Base-by-base conservation (phyloP, 2,329 filamentous ascomycete species). In the Lasiodiplodia citricola region DNA sequence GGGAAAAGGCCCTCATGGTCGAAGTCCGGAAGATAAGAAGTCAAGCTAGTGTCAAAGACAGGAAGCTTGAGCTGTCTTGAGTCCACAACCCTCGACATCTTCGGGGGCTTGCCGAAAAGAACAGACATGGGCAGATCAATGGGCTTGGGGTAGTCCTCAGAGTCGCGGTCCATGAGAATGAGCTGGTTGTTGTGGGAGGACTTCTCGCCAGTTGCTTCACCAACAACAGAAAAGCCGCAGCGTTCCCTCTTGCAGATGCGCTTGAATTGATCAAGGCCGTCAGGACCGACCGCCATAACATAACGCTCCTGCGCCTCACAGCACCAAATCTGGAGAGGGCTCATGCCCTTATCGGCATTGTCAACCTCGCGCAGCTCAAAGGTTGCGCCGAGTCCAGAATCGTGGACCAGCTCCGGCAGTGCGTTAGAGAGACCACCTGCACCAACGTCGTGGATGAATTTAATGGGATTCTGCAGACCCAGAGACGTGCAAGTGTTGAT, bases 301-400 rank as follows among this genome's bases (percentile, higher is more conserved):
- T 99, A 99, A 78, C 96, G 88, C 81, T 99, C 96, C 78, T 99
- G 96, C 0, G 96, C 93, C 79, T 98, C 95, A 74, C 95, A 97
- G 80, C 96, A 97, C 94, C 95, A 98, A 57, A 99, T 97, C 78
- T 98, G 93, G 69, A 99, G 87, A 23, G 96, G 96, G 75, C 93
- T 97, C 92, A 99, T 95, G 77, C 93, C 91, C 72, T 86, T 89
- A 80, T 98, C 96, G 2, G 93, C 92, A 78, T 89, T 97, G 78
- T 97, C 94, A 47, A 99, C 87, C 76, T 98, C 93, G 71, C 96
- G 90, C n/a, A 99, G 86, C 80, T 99, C 95, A 73, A 99, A 98
- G 56, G 89, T 91, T 63, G 94, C 96, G 68, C 96, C 96, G 66
- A 93, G 91, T 1, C 93, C 93, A 58, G 95, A 94, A 79, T 99